Evolutionary conservation across 805 yeast species (phyloP), one percentile per base, ranked within the genome.

Genomic region (Candida morakotiae): DNA sequence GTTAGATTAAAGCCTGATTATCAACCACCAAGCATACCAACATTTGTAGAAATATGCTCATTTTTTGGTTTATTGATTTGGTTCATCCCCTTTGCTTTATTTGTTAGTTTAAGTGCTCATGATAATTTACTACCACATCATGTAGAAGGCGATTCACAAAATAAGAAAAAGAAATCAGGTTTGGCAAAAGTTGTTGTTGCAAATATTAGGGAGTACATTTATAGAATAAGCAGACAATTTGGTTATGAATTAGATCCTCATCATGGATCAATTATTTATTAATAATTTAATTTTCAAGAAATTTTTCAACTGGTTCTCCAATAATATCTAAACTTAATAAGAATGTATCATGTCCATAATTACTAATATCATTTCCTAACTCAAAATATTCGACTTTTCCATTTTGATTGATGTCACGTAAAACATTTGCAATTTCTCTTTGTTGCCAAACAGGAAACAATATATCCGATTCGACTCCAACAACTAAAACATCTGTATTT

Each of bases 401-500:
- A 13, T 46, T 39, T 28, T 40, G 34, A 28, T 46, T 44, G 29
- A 67, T 67, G 26, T 53, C 60, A 35, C 56, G 62, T 32, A 89
- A 67, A 25, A 79, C 75, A 11, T 77, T 74, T 20, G 78, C 80
- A 39, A 87, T 79, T 55, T 89, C 96, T 39, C 80, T 62, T 60
- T 89, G 97, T 64, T 89, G 97, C 95, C 96, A 87, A 25, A 82
- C 86, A 1, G 97, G 97, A 68, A 89, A 89, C 35, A 89, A 69
- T 28, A 85, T 84, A 56, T 89, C 97, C 1, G 93, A 82, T 53
- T 86, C 93, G n/a, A 88, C 96, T 9, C 97, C 97, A 36, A 89
- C 73, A 3, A 89, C 86, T 39, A 89, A 66, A 3, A 85, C 71
- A 23, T 83, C 79, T 42, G 79, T 77, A 45, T 80, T 69, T 1